Evolutionary conservation across 176 grass and related monocot species (phyloP).

Genomic region (Miscanthus lutarioriparius): DNA sequence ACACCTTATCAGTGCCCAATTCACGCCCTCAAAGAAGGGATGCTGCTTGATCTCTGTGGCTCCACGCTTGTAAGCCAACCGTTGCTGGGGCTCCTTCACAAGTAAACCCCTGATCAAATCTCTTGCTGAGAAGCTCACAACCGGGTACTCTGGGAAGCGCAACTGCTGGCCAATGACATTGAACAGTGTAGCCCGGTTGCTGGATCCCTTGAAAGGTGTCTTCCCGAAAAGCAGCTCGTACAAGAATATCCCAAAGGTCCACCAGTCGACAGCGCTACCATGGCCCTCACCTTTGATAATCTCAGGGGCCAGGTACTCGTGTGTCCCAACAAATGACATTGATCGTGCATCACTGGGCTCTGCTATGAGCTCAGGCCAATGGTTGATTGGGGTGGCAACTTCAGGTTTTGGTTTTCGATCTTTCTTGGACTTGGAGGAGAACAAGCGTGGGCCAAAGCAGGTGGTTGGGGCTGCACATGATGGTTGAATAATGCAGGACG

Average conservation of each 20-base stretch:
- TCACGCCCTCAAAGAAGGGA: conserved; percentile 60
- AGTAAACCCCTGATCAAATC: conserved; percentile 60
- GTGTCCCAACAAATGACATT: conserved; percentile 64
- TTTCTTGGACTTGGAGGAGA: conserved; percentile 65
- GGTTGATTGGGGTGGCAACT: conserved; percentile 50
- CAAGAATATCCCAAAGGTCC: conserved; percentile 66
- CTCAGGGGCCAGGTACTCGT: conserved; percentile 64
- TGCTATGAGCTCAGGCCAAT: conserved; percentile 58
- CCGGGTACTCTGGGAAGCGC: conserved; percentile 55
- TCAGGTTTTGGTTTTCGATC: conserved; percentile 50
- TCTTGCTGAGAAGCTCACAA: conserved; percentile 52
- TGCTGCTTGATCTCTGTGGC: conserved; percentile 70
- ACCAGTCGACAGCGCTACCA: conserved; percentile 67
- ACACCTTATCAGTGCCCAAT: conserved; percentile 62
- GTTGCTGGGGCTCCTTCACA: conserved; percentile 61
- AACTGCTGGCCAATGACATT: conserved; percentile 64
- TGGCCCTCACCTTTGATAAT: conserved; percentile 73
- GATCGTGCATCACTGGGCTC: conserved; percentile 56
- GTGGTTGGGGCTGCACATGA: conserved; percentile 54
- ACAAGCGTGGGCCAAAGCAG: conserved; percentile 58
- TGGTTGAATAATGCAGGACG: conserved; percentile 48
- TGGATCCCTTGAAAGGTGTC: conserved; percentile 64
- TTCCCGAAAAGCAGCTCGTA: conserved; percentile 62
- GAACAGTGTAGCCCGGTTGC: conserved; percentile 63
- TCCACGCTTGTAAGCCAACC: conserved; percentile 54